A percentile compares a stretch with the other conserved stretches of the same genome.
phyloP scores from a whole-genome alignment of 495 filamentous ascomycete species.

The Pseudevernia furfuracea region DNA sequence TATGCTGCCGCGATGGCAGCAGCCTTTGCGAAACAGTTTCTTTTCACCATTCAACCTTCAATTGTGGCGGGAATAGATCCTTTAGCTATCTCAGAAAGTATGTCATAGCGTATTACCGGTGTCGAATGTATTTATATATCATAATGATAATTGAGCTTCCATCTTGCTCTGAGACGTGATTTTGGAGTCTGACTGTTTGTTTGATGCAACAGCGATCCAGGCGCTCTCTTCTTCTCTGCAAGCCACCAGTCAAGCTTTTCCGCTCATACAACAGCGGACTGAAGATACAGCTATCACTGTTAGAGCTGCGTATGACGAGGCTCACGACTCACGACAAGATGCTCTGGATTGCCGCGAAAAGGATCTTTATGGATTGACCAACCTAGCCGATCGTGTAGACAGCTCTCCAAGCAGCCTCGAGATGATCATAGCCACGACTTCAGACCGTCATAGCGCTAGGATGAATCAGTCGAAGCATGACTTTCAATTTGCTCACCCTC shows the following conservation, averaged over 20 bases:
- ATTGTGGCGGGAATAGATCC: too few relatives aligned
- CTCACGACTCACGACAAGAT: not conserved
- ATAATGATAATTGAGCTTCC: too few relatives aligned
- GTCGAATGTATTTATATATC: too few relatives aligned
- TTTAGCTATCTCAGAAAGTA: too few relatives aligned
- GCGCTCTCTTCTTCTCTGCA: not conserved
- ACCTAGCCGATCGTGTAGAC: not conserved
- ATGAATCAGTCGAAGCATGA: not conserved
- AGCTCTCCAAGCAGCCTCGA: not conserved
- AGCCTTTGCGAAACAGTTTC: conserved; percentile 33
- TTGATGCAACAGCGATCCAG: not conserved
- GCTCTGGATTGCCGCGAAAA: not conserved
- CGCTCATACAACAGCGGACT: not conserved
- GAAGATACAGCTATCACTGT: not conserved
- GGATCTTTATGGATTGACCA: not conserved
- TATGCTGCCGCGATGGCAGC: conserved; percentile 37
- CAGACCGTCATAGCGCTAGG: not conserved
- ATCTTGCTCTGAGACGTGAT: too few relatives aligned
- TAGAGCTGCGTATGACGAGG: not conserved
- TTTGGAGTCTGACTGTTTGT: too few relatives aligned
- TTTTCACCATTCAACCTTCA: too few relatives aligned
- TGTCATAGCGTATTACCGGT: too few relatives aligned
- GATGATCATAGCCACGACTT: not conserved
- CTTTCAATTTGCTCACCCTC: not conserved
- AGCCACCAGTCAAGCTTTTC: not conserved